A percentile compares a stretch with the other conserved stretches of the same genome.
phyloP scores from a whole-genome alignment of 2,329 filamentous ascomycete species.

The Aspergillus jensenii region DNA sequence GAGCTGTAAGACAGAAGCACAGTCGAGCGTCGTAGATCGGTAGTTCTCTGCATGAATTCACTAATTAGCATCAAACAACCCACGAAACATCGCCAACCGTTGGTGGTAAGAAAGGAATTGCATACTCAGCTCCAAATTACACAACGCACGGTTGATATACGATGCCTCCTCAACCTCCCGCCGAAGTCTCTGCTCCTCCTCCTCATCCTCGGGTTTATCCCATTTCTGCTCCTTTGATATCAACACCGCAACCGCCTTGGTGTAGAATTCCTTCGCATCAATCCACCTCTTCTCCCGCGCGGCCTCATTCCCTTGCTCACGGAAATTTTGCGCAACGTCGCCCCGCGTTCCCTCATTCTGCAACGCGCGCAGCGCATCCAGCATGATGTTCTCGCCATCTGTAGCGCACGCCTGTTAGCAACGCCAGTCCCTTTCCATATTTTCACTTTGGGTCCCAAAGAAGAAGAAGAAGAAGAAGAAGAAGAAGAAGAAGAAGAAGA shows the following conservation, averaged over 20 bases:
- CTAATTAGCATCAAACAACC: background rate
- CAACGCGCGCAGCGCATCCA: conserved; percentile 85
- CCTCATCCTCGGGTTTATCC: conserved; percentile 52
- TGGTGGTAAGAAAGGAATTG: conserved; percentile 7
- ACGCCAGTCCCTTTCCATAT: background rate
- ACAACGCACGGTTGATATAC: conserved; percentile 84
- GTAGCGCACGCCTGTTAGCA: conserved; percentile 1
- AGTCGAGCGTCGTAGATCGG: conserved; percentile 81
- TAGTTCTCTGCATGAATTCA: conserved; percentile 66
- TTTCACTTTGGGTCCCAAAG: background rate
- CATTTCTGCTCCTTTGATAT: conserved; percentile 59
- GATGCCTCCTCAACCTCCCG: conserved; percentile 69
- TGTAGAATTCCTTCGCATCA: conserved; percentile 90
- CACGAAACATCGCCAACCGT: background rate
- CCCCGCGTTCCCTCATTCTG: conserved; percentile 88
- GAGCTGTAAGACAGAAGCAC: conserved; percentile 72
- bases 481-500: background rate
- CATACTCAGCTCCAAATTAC: conserved; percentile 77
- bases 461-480: background rate
- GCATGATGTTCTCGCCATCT: conserved; percentile 72
- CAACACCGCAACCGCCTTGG: conserved; percentile 76
- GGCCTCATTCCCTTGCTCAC: conserved; percentile 87
- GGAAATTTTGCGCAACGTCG: conserved; percentile 81
- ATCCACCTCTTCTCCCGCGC: conserved; percentile 71
- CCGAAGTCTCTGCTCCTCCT: conserved; percentile 63